Percentiles rank a stretch among this genome's conserved stretches.
Evolutionary conservation across 305 asterid genomes (phyloP).

Genomic region (Fraxinus ornus): DNA sequence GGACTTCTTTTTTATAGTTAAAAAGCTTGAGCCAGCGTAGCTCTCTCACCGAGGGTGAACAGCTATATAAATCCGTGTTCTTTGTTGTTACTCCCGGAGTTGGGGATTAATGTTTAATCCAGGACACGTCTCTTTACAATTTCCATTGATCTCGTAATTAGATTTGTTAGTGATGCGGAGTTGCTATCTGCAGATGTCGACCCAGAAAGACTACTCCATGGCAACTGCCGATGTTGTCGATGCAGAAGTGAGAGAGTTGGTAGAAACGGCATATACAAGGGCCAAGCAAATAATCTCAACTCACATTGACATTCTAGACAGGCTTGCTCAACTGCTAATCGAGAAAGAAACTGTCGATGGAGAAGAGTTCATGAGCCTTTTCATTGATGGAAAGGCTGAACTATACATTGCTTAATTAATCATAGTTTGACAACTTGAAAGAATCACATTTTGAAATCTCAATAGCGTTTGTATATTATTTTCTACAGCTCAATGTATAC

Average conservation of each 20-base stretch:
- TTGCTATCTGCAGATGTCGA: slow-evolving; percentile 53
- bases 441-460: not conserved
- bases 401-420: slow-evolving; percentile 55
- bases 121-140: not conserved
- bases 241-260: slow-evolving; percentile 80
- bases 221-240: slow-evolving; percentile 92
- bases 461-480: not conserved
- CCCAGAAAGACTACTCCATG: slow-evolving; percentile 96
- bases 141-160: not conserved
- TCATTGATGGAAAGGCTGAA: slow-evolving; percentile 90
- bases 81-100: not conserved
- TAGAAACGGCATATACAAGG: slow-evolving; percentile 67
- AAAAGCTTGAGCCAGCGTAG: not conserved
- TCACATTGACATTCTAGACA: slow-evolving; percentile 79
- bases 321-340: slow-evolving; percentile 73
- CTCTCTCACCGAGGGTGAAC: too few species aligned
- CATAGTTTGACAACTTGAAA: not conserved
- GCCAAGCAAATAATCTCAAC: slow-evolving; percentile 65
- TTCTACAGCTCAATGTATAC: not conserved
- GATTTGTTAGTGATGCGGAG: not conserved
- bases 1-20: not conserved
- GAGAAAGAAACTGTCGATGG: slow-evolving; percentile 96
- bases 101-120: not conserved
- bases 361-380: slow-evolving; percentile 97
- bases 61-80: not conserved